Conservation (phyloP, 306 rosid species). For the Oemleria cerasiformis region DNA sequence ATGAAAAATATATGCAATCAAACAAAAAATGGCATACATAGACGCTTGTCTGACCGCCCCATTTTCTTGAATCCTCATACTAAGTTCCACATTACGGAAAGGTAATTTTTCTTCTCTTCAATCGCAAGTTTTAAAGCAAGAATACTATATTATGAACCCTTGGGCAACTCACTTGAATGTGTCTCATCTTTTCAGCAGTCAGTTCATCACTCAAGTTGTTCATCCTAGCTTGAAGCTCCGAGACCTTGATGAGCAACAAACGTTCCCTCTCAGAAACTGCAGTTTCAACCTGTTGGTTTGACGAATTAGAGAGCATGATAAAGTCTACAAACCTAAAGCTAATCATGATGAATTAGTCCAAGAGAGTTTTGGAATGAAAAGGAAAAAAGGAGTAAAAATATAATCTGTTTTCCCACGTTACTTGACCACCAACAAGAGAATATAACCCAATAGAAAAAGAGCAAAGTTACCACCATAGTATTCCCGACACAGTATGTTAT, state of each 20-base stretch:
- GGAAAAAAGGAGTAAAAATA: neutral
- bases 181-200: constrained; percentile 72
- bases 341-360: neutral
- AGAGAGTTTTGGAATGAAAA: neutral
- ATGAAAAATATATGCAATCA: constrained; percentile 13
- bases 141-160: neutral
- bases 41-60: too few species aligned
- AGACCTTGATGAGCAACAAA: constrained; percentile 50
- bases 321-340: constrained; percentile 13
- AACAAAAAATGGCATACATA: neutral
- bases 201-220: constrained; percentile 69
- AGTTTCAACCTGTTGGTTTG: constrained; percentile 54
- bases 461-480: neutral
- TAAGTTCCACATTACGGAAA: neutral
- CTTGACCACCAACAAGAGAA: too few species aligned
- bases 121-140: neutral
- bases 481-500: neutral
- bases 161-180: constrained; percentile 62
- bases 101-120: neutral
- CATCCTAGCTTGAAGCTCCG: constrained; percentile 91
- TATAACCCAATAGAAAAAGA: neutral
- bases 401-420: neutral
- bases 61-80: neutral
- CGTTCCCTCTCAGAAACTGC: constrained; percentile 77
- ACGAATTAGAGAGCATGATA: constrained; percentile 12